A percentile compares a stretch with the other conserved stretches of the same genome.
phyloP scores from a whole-genome alignment of 345 rosid genomes.

The Boechera divaricarpa region DNA sequence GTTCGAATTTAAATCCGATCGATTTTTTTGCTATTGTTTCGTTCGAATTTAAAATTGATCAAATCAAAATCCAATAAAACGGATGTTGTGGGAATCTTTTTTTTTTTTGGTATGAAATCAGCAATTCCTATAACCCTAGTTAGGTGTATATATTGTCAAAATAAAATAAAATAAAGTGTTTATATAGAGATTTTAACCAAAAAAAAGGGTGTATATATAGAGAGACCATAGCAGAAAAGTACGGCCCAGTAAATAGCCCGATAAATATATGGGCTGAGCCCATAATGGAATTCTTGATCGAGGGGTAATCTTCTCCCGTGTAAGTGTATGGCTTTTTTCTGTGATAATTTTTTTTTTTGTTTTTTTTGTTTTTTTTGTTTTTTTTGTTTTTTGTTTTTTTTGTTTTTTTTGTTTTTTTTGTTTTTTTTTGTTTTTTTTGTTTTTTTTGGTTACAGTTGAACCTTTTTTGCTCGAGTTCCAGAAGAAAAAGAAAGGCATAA shows the following conservation, averaged over 20 bases:
- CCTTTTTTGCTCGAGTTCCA: not conserved
- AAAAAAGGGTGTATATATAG: no score
- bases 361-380: not conserved
- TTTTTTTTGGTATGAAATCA: not conserved
- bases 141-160: no score
- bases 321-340: not conserved
- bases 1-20: not conserved
- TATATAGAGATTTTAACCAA: no score
- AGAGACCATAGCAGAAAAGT: not conserved
- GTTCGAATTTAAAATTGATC: not conserved
- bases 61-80: not conserved
- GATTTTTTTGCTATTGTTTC: not conserved
- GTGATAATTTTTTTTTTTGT: not conserved
- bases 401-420: not conserved
- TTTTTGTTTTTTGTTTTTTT: not conserved
- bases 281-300: slow-evolving; percentile 32
- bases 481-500: slow-evolving; percentile 26
- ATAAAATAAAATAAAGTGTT: no score
- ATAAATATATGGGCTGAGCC: not conserved
- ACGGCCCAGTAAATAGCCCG: slow-evolving; percentile 14
- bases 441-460: not conserved
- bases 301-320: slow-evolving; percentile 35
- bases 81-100: not conserved
- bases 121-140: no score
- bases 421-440: not conserved